phyloP scores from a whole-genome alignment of 192 early-diverging fungal genomes.

The Chytriomyces sp. region DNA sequence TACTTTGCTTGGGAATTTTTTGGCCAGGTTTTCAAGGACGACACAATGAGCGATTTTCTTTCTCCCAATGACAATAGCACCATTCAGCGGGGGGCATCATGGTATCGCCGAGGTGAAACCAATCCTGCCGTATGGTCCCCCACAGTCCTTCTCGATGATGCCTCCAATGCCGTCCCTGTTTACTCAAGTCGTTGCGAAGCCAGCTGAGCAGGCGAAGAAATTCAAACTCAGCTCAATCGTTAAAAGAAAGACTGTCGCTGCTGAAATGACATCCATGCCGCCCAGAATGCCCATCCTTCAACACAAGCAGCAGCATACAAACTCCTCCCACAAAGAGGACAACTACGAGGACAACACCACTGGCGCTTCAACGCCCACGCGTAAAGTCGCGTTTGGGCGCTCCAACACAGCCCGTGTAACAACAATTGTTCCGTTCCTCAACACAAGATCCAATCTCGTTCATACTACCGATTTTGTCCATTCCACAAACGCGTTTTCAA shows the following conservation, averaged over 20 bases:
- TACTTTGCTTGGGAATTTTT: too few species aligned
- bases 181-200: not conserved
- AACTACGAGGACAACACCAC: not conserved
- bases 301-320: too few species aligned
- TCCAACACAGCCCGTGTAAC: slow-evolving; percentile 3
- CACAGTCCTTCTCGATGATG: not conserved
- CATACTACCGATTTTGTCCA: slow-evolving; percentile 16
- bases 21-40: too few species aligned
- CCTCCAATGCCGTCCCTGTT: slow-evolving; percentile 17
- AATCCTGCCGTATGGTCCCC: slow-evolving; percentile 4
- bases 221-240: too few species aligned
- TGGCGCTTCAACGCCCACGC: not conserved
- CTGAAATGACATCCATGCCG: too few species aligned
- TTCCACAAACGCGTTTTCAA: not conserved
- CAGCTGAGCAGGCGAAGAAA: not conserved
- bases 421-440: slow-evolving; percentile 24
- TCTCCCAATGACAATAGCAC: too few species aligned
- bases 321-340: too few species aligned
- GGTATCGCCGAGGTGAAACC: not conserved
- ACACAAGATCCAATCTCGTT: slow-evolving; percentile 11
- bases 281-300: too few species aligned
- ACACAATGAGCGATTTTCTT: too few species aligned
- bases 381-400: slow-evolving; percentile 7
- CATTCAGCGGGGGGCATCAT: too few species aligned
- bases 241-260: too few species aligned